Conservation (phyloP, 306 rosid genomes). For the Albizia julibrissin region DNA sequence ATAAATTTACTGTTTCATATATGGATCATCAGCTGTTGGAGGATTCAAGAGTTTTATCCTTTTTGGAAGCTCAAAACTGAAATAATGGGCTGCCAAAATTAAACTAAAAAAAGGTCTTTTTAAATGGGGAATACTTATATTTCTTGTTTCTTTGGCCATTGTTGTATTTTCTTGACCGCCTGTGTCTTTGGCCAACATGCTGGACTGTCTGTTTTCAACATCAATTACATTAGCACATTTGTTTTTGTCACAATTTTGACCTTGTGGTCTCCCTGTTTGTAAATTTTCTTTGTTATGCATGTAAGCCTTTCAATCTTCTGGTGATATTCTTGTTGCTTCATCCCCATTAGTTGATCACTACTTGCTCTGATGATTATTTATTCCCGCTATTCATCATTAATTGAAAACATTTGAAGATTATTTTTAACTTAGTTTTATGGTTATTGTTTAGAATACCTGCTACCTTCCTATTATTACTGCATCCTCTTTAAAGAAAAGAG, state of each 20-base stretch:
- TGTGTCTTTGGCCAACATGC: not conserved
- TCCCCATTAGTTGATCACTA: not conserved
- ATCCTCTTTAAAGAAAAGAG: not conserved
- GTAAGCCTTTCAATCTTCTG: not conserved
- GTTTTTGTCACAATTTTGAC: not conserved
- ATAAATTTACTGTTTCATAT: not conserved
- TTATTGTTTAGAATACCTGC: not conserved
- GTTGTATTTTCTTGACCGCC: not conserved
- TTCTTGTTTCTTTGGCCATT: constrained; percentile 5
- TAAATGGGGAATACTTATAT: not conserved
- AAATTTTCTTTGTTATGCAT: not conserved
- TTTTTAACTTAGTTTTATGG: not conserved
- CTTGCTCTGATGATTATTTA: constrained; percentile 3
- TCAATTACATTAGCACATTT: not conserved
- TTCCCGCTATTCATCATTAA: not conserved
- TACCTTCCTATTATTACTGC: constrained; percentile 8
- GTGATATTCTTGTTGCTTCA: not conserved
- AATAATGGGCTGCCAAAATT: not conserved
- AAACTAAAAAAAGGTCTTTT: not conserved
- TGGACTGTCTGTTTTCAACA: constrained; percentile 1
- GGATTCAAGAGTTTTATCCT: not conserved
- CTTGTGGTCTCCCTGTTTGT: not conserved
- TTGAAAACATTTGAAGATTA: constrained; percentile 2
- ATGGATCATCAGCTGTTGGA: not conserved
- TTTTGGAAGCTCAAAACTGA: not conserved